Base-by-base conservation (phyloP, 2,329 filamentous ascomycete genomes). In the Talaromyces sp. region DNA sequence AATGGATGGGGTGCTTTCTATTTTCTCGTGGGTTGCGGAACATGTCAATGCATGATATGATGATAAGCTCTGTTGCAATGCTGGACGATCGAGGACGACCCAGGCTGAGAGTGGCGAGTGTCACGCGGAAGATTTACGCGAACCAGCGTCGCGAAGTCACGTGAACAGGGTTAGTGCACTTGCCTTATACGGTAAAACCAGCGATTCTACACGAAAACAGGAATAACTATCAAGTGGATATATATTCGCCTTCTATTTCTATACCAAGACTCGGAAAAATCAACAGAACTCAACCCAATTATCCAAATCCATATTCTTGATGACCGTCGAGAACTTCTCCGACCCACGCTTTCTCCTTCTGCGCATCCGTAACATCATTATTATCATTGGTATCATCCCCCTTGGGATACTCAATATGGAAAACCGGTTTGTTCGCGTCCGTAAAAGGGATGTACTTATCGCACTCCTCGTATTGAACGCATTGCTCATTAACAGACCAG, bases 401-500 rank as follows among this genome's bases (percentile, higher is more conserved):
- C 43, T 80, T 75, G 2, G 84, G 84, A 65, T 89, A 89, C 73
- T 89, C 87, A 62, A 89, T 87, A 67, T 89, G 83, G 68, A 89
- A 89, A 33, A 89, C 86, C 1, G 87, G 86, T 70, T 89, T 89
- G 33, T 78, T 76, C 5, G 79, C 80, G 9, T 78, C 65, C 57
- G 86, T 79, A 65, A 89, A 89, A 3, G 78, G 70, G 2, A 74
- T 70, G 67, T 84, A 89, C 1, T 72, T 78, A 36, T 74, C 72
- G 66, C 86, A 89, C 68, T 89, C 85, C 4, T 73, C 60, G 64
- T 82, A 83, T 67, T 85, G 64, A 15, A 80, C 78, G 68, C 87
- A 89, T 72, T 89, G 81, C 75, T 89, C 87, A 70, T 89, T 88
- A 64, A 90, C 85, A 6, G 78, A 80, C 72, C 87, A 90, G 83